Evolutionary conservation across 202 grass and related monocot species (phyloP).

Genomic region (Digitaria exilis): DNA sequence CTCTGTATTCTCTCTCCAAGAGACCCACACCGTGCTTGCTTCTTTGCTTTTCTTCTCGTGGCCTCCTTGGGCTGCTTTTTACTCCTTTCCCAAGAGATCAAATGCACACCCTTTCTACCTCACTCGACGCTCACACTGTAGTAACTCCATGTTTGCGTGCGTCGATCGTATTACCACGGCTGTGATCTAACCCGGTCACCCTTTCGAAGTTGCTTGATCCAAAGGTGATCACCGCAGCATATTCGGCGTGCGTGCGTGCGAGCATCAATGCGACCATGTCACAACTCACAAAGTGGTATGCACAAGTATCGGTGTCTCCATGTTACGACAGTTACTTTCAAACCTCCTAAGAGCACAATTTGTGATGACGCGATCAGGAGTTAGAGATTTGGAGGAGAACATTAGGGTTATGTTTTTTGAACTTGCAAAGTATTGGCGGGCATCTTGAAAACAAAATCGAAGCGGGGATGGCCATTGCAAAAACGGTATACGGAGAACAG

Average conservation of each 20-base stretch:
- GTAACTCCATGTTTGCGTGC: background rate
- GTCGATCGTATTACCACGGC: background rate
- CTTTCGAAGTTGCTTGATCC: conserved; percentile 28
- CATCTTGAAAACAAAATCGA: no score
- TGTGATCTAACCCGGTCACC: conserved; percentile 3
- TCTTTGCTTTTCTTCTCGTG: conserved; percentile 10
- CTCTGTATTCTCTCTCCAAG: background rate
- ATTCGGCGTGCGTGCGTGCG: background rate
- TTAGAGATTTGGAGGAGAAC: no score
- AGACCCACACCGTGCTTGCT: background rate
- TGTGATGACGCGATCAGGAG: no score
- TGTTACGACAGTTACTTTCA: background rate
- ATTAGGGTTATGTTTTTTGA: no score
- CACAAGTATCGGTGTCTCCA: background rate
- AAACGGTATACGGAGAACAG: no score
- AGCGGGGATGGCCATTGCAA: no score
- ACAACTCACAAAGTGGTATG: background rate
- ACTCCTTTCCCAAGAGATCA: conserved; percentile 18
- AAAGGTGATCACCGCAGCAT: conserved; percentile 15
- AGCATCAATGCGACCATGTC: background rate
- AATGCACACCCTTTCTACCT: background rate
- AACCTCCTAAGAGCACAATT: background rate
- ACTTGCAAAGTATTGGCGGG: no score
- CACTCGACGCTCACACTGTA: background rate
- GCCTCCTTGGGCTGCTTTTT: conserved; percentile 11